Evolutionary conservation across 352 stramenopile species (phyloP), one percentile per base, ranked within the genome.

Genomic region (Phytophthora podocarpi): DNA sequence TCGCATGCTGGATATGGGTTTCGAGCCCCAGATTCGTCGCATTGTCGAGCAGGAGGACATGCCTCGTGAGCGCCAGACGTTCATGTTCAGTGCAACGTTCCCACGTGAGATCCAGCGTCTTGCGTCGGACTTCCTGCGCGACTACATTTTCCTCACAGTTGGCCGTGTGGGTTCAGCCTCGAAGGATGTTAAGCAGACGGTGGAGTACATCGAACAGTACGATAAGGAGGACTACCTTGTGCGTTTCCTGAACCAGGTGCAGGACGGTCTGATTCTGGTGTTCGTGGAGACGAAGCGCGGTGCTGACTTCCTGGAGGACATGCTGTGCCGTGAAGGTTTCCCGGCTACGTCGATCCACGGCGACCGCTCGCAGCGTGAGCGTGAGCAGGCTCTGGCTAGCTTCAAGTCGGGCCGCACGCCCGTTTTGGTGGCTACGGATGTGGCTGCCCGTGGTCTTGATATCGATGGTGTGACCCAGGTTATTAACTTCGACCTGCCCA

Each of bases 21-120:
- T 99, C 69, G 97, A 99, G 76, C 97, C 96, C 18, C 95, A 99
- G 77, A 99, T 99, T 70, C 91, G 97, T 61, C 86, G 95, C 34
- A 99, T 99, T 67, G 97, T 99, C 13, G 93, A 99, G 80, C 88
- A 99, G 73, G 91, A 98, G 63, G 96, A 97, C 67, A 99, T 99
- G 96, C 93, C 96, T 5, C 84, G 75, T 67, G 97, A 99, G 40
- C 87, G 97, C 35, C 97, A 99, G 77, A 99, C 97, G 21, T 99
- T 99, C 80, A 99, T 99, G 97, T 99, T 99, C 72, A 98, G 85
- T 70, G 98, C 98, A 2, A 99, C 98, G n/a, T 99, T 99, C 80
- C 97, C 97, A 10, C 82, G 90, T 20, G 95, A 98, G 65, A 98
- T 98, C 58, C 95, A 98, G 82, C 87, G 91, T 24, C 80, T 98